Percentiles rank a stretch among this genome's conserved stretches.
Evolutionary conservation across 2,329 filamentous ascomycete genomes (phyloP).

Genomic region (Kalmusia sp.): DNA sequence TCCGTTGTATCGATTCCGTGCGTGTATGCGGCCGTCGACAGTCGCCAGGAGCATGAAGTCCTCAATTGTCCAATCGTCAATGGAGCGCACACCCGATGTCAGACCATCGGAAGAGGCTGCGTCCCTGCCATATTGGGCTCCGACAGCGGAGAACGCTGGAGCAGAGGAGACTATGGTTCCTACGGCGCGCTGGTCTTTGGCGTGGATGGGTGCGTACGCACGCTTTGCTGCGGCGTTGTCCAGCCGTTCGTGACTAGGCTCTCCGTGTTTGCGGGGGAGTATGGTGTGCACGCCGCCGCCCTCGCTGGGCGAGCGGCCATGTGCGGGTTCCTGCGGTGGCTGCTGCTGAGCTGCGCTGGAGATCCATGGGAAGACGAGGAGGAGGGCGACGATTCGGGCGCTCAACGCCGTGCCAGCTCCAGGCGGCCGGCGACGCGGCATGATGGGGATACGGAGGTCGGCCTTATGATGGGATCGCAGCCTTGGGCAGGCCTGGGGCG

Average conservation of each 20-base stretch:
- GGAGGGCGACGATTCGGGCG: constrained; percentile 39
- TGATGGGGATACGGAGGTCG: constrained; percentile 24
- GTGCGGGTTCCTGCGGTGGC: constrained; percentile 40
- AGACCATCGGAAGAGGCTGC: constrained; percentile 48
- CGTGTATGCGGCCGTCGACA: constrained; percentile 96
- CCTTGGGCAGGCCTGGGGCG: constrained; percentile 38
- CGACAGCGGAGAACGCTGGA: constrained; percentile 88
- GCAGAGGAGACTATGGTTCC: constrained; percentile 77
- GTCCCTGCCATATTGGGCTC: constrained; percentile 82
- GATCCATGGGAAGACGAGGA: constrained; percentile 43
- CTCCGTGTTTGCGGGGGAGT: constrained; percentile 25
- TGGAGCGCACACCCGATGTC: constrained; percentile 86
- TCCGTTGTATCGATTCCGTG: constrained; percentile 86
- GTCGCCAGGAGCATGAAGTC: constrained; percentile 99
- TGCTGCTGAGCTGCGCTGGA: constrained; percentile 52
- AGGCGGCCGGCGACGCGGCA: constrained; percentile 51
- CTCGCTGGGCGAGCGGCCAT: constrained; percentile 33
- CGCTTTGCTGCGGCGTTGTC: constrained; percentile 29
- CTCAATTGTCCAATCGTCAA: constrained; percentile 99
- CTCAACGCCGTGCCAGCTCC: constrained; percentile 46
- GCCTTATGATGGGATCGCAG: constrained; percentile 28
- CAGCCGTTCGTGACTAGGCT: constrained; percentile 24
- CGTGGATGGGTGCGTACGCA: constrained; percentile 36
- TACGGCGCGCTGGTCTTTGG: constrained; percentile 86
- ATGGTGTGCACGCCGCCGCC: constrained; percentile 35